Percentiles rank a stretch among this genome's conserved stretches.
phyloP scores from a whole-genome alignment of 108 stramenopile species.

The Skeletonema potamos region DNA sequence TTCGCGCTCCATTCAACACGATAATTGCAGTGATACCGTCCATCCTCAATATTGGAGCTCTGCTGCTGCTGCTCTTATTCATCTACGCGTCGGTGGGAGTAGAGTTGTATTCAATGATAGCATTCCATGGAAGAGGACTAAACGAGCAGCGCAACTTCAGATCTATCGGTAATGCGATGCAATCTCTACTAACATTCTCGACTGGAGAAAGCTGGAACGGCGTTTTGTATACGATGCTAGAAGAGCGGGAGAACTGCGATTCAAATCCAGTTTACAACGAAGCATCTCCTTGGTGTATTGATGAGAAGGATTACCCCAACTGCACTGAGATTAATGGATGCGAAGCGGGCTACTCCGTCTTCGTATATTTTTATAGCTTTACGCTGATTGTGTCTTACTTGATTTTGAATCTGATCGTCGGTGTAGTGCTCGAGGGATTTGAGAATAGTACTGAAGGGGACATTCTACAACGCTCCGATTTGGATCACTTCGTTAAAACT shows the following conservation, averaged over 20 bases:
- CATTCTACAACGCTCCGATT: constrained; percentile 21
- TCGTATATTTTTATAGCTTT: constrained; percentile 56
- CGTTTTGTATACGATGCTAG: constrained; percentile 51
- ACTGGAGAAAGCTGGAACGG: constrained; percentile 82
- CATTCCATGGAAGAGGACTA: constrained; percentile 31
- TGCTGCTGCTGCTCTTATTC: constrained; percentile 65
- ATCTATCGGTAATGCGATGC: constrained; percentile 53
- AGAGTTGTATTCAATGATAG: constrained; percentile 32
- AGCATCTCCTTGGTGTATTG: constrained; percentile 44
- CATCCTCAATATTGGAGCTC: constrained; percentile 62
- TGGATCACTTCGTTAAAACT: constrained; percentile 31
- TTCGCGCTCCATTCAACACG: constrained; percentile 59
- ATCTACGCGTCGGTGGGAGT: constrained; percentile 67
- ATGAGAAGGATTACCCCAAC: constrained; percentile 31
- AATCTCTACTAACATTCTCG: constrained; percentile 64
- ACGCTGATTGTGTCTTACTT: constrained; percentile 50
- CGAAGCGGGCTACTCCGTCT: constrained; percentile 17
- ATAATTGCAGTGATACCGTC: constrained; percentile 55
- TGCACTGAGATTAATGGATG: constrained; percentile 49
- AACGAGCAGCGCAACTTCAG: constrained; percentile 65
- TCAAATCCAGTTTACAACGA: constrained; percentile 31
- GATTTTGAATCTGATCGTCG: constrained; percentile 63
- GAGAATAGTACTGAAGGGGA: constrained; percentile 47
- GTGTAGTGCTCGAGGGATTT: constrained; percentile 60
- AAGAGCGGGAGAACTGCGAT: constrained; percentile 28